Evolutionary conservation across 257 asterid species (phyloP), one percentile per base, ranked within the genome.

Genomic region (Rubia yunnanensis): DNA sequence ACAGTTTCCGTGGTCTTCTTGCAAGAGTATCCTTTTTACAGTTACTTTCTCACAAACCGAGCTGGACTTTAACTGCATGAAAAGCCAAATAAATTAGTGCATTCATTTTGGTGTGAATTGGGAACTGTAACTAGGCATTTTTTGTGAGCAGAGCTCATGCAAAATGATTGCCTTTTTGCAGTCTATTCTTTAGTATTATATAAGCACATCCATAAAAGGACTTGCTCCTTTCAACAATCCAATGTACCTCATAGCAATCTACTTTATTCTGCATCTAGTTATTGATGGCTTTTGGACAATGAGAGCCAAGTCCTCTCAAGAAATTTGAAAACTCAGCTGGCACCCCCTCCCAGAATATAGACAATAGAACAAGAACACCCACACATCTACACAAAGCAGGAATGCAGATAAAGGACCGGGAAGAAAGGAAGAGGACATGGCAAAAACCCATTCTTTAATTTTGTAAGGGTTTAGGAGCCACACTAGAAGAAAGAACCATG

Each of bases 41-140:
- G 95, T 89, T 73, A 95, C 85, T 79, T 86, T 89, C 14, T 84
- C 83, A 77, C 94, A 86, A 66, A 83, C 86, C 66, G 81, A 75
- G 69, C 79, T 72, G 69, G 83, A 83, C 96, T 88, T 86, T 76
- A 80, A 76, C 99, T 94, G 97, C 86, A 78, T 63, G 32, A 53
- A 13, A 32, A 44, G 28, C 48, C 20, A 61, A 39, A 24, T 15
- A 52, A 35, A 15, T 69, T 31, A 61, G 22, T 10, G 44, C 20
- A 44, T 7, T 48, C 66, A 41, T n/a, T 6, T 17, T 41, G 27
- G 13, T 14, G 1, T 2, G 18, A 34, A n/a, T 31, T 36, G 34
- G 7, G 34, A 49, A 38, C 23, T 26, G 15, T 24, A 24, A 24
- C 13, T 36, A 49, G 15, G 53, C 66, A 13, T 36, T 39, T 28